Conservation (phyloP, 352 stramenopile species). For the Globisporangium heterothallicum region DNA sequence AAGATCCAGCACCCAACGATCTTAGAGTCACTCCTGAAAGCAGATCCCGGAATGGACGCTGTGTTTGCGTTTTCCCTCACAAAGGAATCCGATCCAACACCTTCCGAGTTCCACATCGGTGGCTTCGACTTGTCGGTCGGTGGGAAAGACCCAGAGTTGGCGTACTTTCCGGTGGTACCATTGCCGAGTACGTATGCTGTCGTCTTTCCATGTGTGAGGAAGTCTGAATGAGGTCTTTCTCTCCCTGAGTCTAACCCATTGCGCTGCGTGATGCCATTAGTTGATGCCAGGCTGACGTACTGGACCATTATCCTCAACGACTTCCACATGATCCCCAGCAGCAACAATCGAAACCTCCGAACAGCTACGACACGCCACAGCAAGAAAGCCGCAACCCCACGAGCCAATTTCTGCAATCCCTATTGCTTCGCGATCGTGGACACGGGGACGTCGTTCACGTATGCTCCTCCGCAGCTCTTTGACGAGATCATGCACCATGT, state of each 20-base stretch:
- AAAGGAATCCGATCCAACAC: conserved; percentile 15
- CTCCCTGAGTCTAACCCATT: background rate
- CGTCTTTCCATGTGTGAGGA: background rate
- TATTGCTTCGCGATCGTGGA: conserved; percentile 58
- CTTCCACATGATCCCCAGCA: conserved; percentile 23
- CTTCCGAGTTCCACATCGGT: conserved; percentile 45
- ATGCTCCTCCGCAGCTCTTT: conserved; percentile 35
- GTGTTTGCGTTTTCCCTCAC: conserved; percentile 47
- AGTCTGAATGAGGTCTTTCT: background rate
- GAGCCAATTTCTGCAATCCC: conserved; percentile 23
- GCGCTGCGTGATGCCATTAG: conserved; percentile 3
- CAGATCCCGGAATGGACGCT: conserved; percentile 21
- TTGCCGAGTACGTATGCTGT: conserved; percentile 20
- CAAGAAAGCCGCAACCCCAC: background rate
- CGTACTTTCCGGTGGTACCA: conserved; percentile 38
- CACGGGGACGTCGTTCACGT: conserved; percentile 45
- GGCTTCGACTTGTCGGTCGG: conserved; percentile 37
- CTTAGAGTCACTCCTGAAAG: conserved; percentile 23
- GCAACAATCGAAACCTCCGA: background rate
- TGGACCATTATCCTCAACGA: conserved; percentile 45
- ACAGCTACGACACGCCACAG: background rate
- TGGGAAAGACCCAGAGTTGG: conserved; percentile 19
- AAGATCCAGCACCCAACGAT: conserved; percentile 42
- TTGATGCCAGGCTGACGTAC: conserved; percentile 29
- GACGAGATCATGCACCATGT: conserved; percentile 32